phyloP scores from a whole-genome alignment of 192 early-diverging fungal species.

The Spinellus fusiger region DNA sequence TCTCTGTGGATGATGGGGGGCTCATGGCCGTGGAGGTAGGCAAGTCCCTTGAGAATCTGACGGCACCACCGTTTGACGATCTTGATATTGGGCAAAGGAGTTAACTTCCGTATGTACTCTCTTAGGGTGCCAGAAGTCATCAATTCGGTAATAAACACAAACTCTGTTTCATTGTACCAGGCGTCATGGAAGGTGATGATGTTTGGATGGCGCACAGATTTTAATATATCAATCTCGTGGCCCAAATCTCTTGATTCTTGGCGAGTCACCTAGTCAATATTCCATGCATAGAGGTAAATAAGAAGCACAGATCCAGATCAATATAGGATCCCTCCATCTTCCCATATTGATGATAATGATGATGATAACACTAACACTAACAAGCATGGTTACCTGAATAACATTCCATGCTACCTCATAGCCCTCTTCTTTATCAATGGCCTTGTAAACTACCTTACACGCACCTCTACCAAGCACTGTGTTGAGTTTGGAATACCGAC shows the following conservation, averaged over 20 bases:
- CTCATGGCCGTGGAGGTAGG: slow-evolving; percentile 69
- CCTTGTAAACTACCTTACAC: slow-evolving; percentile 84
- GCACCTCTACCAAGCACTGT: slow-evolving; percentile 74
- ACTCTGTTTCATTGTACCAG: slow-evolving; percentile 69
- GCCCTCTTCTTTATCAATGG: slow-evolving; percentile 82
- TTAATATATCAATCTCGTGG: slow-evolving; percentile 74
- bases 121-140: slow-evolving; percentile 83
- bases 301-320: neutral
- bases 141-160: slow-evolving; percentile 78
- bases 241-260: slow-evolving; percentile 66
- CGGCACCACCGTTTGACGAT: slow-evolving; percentile 78
- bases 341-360: too few species aligned
- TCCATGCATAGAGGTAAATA: neutral
- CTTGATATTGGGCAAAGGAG: slow-evolving; percentile 60
- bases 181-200: slow-evolving; percentile 77
- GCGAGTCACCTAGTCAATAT: slow-evolving; percentile 54
- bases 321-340: too few species aligned
- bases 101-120: slow-evolving; percentile 71
- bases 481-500: slow-evolving; percentile 48
- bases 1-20: slow-evolving; percentile 81
- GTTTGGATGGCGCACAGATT: slow-evolving; percentile 73
- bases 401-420: slow-evolving; percentile 91
- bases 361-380: too few species aligned
- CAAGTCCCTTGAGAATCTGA: slow-evolving; percentile 73
- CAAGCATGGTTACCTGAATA: slow-evolving; percentile 60